These are phyloP conservation scores for Osmanthus fragrans DNA, from an alignment of 257 asterid genomes.

Conservation along the genomic window DNA sequence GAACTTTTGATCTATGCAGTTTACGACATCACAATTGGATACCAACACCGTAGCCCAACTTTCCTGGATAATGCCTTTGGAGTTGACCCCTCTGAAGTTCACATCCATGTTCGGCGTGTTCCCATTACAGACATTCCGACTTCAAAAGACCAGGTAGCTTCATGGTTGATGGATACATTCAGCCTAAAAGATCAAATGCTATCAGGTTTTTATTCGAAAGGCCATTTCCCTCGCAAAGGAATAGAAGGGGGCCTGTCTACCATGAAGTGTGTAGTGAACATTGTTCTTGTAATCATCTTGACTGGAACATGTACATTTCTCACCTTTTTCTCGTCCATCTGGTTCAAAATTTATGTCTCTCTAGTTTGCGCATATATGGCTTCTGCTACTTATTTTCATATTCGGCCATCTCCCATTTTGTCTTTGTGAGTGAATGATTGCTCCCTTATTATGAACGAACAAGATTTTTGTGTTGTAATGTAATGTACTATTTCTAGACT, in stretches of 20 bases:
- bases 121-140: constrained; percentile 52
- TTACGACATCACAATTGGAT: constrained; percentile 85
- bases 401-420: constrained; percentile 60
- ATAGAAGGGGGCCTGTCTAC: constrained; percentile 59
- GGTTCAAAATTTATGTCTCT: constrained; percentile 72
- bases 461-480: background rate
- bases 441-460: background rate
- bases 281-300: constrained; percentile 50
- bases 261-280: constrained; percentile 50
- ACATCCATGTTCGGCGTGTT: constrained; percentile 65
- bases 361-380: constrained; percentile 58
- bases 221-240: constrained; percentile 70
- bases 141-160: constrained; percentile 50
- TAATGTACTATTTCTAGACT: constrained; percentile 11
- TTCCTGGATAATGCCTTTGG: constrained; percentile 87
- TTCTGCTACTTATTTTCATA: constrained; percentile 57
- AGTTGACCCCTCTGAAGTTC: constrained; percentile 87
- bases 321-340: constrained; percentile 64
- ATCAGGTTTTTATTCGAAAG: constrained; percentile 53
- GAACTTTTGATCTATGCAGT: constrained; percentile 45
- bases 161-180: constrained; percentile 77
- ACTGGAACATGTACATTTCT: constrained; percentile 57
- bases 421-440: constrained; percentile 25
- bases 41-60: constrained; percentile 66
- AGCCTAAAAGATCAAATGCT: constrained; percentile 64